Base-by-base conservation (phyloP, 441 rosid species). In the Syzygium syzygioides region DNA sequence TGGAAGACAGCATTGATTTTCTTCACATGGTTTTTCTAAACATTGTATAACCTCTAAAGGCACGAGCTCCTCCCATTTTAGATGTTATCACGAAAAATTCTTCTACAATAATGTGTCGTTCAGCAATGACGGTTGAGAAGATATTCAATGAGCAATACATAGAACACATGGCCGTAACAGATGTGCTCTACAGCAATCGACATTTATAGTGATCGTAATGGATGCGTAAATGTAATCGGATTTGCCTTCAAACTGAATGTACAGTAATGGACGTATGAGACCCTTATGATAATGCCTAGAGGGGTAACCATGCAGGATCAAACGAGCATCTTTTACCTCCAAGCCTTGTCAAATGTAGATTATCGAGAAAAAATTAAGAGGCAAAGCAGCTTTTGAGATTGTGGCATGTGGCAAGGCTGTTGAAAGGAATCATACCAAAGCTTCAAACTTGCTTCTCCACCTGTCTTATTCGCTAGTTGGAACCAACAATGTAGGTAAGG, bases 251-350 rank as follows among this genome's bases (percentile, higher is more conserved):
- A 3, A 20, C 1, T 0, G 7, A 20, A 12, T 23, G 0, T 13
- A 37, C 5, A 76, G 0, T 37, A 41, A 23, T 0, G 9, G 50
- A 1, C 0, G 1, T 7, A 1, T 7, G 3, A 37, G 10, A 76
- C 17, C 2, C 18, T 41, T 76, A 4, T 41, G 17, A 37, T 23
- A 76, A 41, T 4, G 0, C 9, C 17, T 41, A 13, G 52, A 13
- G 3, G 18, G 5, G 6, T 71, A 20, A 71, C 4, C 4, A 4
- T 37, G 80, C 4, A 3, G 9, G 14, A 0, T 20, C 80, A 20
- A 71, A 11, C 1, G 4, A 71, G 28, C 8, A 20, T 34, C 26
- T 19, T 68, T 71, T 71, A 34, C 28, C 80, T 34, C 80, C 50
- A 23, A 76, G 4, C 10, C 9, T 23, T 17, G 7, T 25, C 52